Percentiles rank a stretch among this genome's conserved stretches.
Evolutionary conservation across 768 basidiomycete species (phyloP).

Genomic region (Dendrothele bispora): DNA sequence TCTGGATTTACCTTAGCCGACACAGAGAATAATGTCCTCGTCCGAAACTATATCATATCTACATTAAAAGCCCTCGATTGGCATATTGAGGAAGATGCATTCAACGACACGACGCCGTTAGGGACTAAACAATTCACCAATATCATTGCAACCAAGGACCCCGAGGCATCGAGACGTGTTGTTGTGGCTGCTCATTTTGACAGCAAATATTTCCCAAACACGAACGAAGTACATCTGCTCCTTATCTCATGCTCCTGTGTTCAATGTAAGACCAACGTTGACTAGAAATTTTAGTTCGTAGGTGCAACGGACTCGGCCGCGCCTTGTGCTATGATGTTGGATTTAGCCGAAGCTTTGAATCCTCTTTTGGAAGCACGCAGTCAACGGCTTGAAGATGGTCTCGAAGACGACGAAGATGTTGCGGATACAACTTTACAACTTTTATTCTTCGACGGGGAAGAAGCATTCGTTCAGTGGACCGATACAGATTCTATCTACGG

Average conservation of each 20-base stretch:
- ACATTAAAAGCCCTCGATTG: slow-evolving; percentile 74
- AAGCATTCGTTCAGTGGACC: slow-evolving; percentile 92
- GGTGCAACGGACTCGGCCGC: slow-evolving; percentile 98
- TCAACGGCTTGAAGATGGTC: slow-evolving; percentile 50
- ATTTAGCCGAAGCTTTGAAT: slow-evolving; percentile 83
- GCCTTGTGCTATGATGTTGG: slow-evolving; percentile 91
- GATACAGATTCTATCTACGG: slow-evolving; percentile 91
- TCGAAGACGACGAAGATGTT: slow-evolving; percentile 73
- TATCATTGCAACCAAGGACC: slow-evolving; percentile 93
- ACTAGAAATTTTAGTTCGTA: slow-evolving; percentile 92
- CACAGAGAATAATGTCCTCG: slow-evolving; percentile 76
- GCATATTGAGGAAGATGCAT: slow-evolving; percentile 86
- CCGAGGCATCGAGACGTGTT: slow-evolving; percentile 75
- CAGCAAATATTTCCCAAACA: slow-evolving; percentile 81
- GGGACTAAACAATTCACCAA: slow-evolving; percentile 83
- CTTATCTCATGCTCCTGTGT: too few relatives aligned
- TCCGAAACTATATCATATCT: slow-evolving; percentile 78
- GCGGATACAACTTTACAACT: slow-evolving; percentile 87
- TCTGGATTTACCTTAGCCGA: slow-evolving; percentile 45
- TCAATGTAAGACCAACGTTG: too few relatives aligned
- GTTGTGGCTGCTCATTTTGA: slow-evolving; percentile 93
- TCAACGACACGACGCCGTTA: slow-evolving; percentile 77
- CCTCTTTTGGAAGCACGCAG: slow-evolving; percentile 65
- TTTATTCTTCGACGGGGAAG: slow-evolving; percentile 97
- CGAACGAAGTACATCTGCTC: too few relatives aligned